Base-by-base conservation (phyloP, 1,284 basidiomycete species). In the Blastosporella zonata region DNA sequence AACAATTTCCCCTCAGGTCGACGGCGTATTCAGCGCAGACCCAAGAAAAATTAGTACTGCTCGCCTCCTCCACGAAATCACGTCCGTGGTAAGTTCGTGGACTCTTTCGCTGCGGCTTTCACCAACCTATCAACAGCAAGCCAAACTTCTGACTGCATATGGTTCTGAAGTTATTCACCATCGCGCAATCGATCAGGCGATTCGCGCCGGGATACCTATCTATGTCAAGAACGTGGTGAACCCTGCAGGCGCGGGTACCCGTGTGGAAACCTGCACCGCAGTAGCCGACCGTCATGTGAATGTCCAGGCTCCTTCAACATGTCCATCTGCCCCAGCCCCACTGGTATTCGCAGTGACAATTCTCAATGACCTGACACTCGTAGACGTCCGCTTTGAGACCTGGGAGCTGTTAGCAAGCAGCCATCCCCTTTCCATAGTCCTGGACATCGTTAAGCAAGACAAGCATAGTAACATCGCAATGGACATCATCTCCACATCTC, bases 21-120 rank as follows among this genome's bases (percentile, higher is more conserved):
- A 50, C 37, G 49, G 49, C 8, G 49, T 50, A 8, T 50, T 50
- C 33, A 50, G 43, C 33, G 49, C 49, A 17, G 49, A 50, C 28
- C 49, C 49, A n/a, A 28, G 49, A 12, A 50, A 50, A 22, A 46
- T 50, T 6, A 15, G 25, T 12, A 46, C n/a, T 12, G 49, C 49
- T 18, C 37, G 21, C 6, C 43, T 50, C 1, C 37, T 50, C 9
- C 36, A 43, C n/a, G 38, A 50, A 18, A 39, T 50, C 6, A 46
- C 49, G 6, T 29, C 34, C 15, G 8, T 27, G 10, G 49, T 50
- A 36, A 22, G 43, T 33, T 27, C 10, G 3, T 13, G 3, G 8
- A 3, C 29, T 31, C 13, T 31, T 13, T 34, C 39, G 21, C 25
- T 13, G 6, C 2, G 15, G 10, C 9, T 31, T 31, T 3, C n/a